These are phyloP conservation scores for Selaginella tamariscina DNA, from an alignment of 75 land plant species.

Conservation along the genomic window DNA sequence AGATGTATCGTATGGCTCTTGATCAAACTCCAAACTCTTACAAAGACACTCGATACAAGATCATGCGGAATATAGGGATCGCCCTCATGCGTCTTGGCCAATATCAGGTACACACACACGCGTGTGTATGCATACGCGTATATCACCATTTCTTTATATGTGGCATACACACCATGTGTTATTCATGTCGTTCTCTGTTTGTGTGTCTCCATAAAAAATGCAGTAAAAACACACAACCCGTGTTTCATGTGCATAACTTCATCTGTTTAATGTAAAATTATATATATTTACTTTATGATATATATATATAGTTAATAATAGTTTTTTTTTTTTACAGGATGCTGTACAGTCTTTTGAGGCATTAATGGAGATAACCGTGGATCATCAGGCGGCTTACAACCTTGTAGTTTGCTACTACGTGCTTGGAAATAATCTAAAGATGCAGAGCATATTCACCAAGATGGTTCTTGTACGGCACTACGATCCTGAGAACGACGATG, in stretches of 20 bases:
- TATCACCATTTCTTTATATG: too few relatives aligned
- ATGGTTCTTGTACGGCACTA: slow-evolving; percentile 31
- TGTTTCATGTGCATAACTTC: too few relatives aligned
- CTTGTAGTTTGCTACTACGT: slow-evolving; percentile 31
- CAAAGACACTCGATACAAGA: slow-evolving; percentile 32
- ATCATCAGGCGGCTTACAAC: slow-evolving; percentile 33
- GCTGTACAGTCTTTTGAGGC: slow-evolving; percentile 34
- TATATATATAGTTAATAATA: too few relatives aligned
- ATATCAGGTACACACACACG: slow-evolving; percentile 23
- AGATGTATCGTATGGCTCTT: slow-evolving; percentile 37
- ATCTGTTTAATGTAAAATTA: too few relatives aligned
- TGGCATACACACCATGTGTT: too few relatives aligned
- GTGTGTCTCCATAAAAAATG: too few relatives aligned
- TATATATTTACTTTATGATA: too few relatives aligned
- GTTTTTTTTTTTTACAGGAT: slow-evolving; percentile 19
- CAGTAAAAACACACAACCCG: too few relatives aligned
- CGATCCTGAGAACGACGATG: slow-evolving; percentile 30
- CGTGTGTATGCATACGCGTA: too few relatives aligned
- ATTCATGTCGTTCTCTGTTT: too few relatives aligned
- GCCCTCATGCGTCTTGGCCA: slow-evolving; percentile 34
- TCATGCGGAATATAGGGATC: slow-evolving; percentile 31
- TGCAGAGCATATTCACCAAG: slow-evolving; percentile 31
- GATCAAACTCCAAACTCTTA: slow-evolving; percentile 29
- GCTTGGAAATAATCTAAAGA: slow-evolving; percentile 24
- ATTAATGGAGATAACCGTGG: slow-evolving; percentile 30